These are phyloP conservation scores for Penicillium pulvis DNA, from an alignment of 495 filamentous ascomycete species.

Conservation along the genomic window DNA sequence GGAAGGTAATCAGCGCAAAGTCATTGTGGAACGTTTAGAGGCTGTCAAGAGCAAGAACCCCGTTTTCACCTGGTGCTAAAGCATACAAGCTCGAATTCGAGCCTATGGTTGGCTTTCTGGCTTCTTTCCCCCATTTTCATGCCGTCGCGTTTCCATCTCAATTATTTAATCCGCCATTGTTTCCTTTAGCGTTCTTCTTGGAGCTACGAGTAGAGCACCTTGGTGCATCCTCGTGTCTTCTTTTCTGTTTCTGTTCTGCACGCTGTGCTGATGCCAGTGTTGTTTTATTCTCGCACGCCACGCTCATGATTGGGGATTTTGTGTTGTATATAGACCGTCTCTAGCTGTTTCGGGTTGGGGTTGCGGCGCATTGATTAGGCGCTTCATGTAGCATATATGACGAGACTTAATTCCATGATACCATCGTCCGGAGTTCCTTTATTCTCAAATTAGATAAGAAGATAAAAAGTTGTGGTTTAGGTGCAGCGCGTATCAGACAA, in stretches of 20 bases:
- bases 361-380: slow-evolving; percentile 34
- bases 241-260: slow-evolving; percentile 1
- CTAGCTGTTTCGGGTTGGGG: slow-evolving; percentile 26
- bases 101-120: background rate
- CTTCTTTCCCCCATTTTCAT: slow-evolving; percentile 13
- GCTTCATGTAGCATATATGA: slow-evolving; percentile 41
- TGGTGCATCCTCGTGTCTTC: slow-evolving; percentile 1
- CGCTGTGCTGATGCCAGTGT: background rate
- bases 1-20: slow-evolving; percentile 85
- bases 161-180: slow-evolving; percentile 25
- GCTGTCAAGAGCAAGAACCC: slow-evolving; percentile 93
- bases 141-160: slow-evolving; percentile 18
- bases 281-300: slow-evolving; percentile 15
- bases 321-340: slow-evolving; percentile 38
- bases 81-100: slow-evolving; percentile 2
- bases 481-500: too few relatives aligned
- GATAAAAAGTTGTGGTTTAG: too few relatives aligned
- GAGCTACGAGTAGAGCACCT: slow-evolving; percentile 3
- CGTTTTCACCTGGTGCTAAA: slow-evolving; percentile 95
- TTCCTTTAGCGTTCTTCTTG: slow-evolving; percentile 21
- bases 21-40: slow-evolving; percentile 95
- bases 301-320: slow-evolving; percentile 32
- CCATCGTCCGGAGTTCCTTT: slow-evolving; percentile 16
- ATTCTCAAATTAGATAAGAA: background rate
- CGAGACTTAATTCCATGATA: slow-evolving; percentile 38